phyloP scores from a whole-genome alignment of 495 filamentous ascomycete genomes.

The Neurospora sp. region DNA sequence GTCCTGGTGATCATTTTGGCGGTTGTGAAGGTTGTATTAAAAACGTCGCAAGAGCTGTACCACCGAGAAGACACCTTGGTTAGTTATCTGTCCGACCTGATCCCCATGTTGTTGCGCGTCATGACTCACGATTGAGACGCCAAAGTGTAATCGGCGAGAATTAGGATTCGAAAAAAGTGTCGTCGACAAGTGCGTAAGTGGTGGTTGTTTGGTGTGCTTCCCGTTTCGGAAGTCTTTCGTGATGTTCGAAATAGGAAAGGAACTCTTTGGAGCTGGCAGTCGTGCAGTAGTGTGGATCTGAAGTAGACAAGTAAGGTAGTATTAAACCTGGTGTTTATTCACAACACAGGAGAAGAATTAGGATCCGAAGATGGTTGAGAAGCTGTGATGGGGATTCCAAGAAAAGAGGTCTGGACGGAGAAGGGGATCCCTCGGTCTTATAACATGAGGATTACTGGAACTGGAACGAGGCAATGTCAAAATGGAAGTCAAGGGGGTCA shows the following conservation, averaged over 20 bases:
- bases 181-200: slow-evolving; percentile 5
- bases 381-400: slow-evolving; percentile 21
- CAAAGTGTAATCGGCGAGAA: background rate
- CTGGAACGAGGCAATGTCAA: slow-evolving; percentile 15
- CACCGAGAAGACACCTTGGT: slow-evolving; percentile 7
- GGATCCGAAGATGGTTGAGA: slow-evolving; percentile 10
- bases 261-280: slow-evolving; percentile 3
- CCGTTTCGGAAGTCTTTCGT: background rate
- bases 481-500: slow-evolving; percentile 8
- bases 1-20: slow-evolving; percentile 39
- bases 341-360: slow-evolving; percentile 3
- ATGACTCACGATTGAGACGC: background rate
- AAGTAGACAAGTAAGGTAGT: slow-evolving; percentile 2
- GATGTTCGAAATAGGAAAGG: slow-evolving; percentile 1
- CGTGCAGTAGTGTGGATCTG: slow-evolving; percentile 6
- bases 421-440: slow-evolving; percentile 19
- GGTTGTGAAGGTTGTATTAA: slow-evolving; percentile 1
- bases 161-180: background rate
- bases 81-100: slow-evolving; percentile 10
- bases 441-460: slow-evolving; percentile 22
- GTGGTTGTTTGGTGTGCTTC: background rate
- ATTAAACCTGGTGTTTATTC: background rate
- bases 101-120: background rate
- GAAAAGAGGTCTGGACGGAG: slow-evolving; percentile 14
- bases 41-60: slow-evolving; percentile 6